Conservation (phyloP, 1,284 basidiomycete species). For the Mrakiaceae sp. region DNA sequence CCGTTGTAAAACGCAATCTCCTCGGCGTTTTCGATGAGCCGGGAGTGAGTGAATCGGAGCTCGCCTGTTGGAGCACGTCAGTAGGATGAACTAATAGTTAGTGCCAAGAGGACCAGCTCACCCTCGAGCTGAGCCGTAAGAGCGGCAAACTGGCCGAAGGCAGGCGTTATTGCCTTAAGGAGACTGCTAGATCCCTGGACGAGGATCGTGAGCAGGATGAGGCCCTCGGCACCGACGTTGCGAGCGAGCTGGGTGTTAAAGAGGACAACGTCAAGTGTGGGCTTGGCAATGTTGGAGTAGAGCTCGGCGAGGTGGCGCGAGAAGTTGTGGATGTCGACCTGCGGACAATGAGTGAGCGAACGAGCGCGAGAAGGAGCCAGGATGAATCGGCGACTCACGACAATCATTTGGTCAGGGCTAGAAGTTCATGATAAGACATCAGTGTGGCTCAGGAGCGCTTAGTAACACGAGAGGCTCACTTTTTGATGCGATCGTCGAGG, state of each 20-base stretch:
- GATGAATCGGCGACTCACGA: not conserved
- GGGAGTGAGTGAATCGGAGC: conserved; percentile 82
- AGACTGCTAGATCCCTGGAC: conserved; percentile 72
- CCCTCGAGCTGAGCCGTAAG: conserved; percentile 9
- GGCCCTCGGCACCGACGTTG: conserved; percentile 88
- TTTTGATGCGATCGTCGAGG: conserved; percentile 88
- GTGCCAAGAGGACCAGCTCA: not conserved
- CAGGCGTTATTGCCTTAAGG: conserved; percentile 36
- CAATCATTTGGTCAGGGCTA: conserved; percentile 16
- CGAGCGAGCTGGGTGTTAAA: conserved; percentile 94
- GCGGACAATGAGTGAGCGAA: too few species aligned
- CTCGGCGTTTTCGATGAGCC: conserved; percentile 86
- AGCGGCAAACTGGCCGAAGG: conserved; percentile 15
- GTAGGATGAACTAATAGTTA: conserved; percentile 58
- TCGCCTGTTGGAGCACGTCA: conserved; percentile 47
- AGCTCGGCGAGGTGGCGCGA: conserved; percentile 84
- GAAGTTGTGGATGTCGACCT: conserved; percentile 76
- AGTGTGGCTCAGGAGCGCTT: not conserved
- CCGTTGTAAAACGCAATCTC: conserved; percentile 81
- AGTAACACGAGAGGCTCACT: conserved; percentile 44
- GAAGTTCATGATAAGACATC: not conserved
- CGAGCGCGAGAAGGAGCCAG: too few species aligned
- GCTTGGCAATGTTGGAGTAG: conserved; percentile 88
- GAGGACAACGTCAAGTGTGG: conserved; percentile 74
- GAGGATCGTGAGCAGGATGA: conserved; percentile 70